Evolutionary conservation across 192 early-diverging fungal genomes (phyloP), one percentile per base, ranked within the genome.

Genomic region (Linnemannia elongata): DNA sequence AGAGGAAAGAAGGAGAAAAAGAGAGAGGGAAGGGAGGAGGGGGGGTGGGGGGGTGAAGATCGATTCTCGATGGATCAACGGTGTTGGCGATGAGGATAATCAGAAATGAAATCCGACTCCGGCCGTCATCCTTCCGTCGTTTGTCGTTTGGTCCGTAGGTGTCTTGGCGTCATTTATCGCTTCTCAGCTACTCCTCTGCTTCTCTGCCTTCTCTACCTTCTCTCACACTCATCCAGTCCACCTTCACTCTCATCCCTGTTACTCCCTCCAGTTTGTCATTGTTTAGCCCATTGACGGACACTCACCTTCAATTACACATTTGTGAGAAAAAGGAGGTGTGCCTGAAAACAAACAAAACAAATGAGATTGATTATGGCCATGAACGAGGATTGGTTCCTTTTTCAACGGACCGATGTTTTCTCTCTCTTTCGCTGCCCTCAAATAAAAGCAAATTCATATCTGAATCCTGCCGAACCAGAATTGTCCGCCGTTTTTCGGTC

Each of bases 381-480:
- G 18, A 22, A 18, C 49, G 5, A 52, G 49, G 49, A 52, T 52
- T 52, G 49, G 49, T 52, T 17, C 49, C 49, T 52, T 52, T 17
- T 52, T 22, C 15, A 22, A 18, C 15, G 5, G 44, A 52, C 18
- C 3, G 18, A 5, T 13, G 44, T 45, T 13, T 13, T 52, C 18
- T 52, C 4, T 52, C 49, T 22, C 17, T 52, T 52, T 52, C 17
- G 55, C 55, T 57, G 55, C 55, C 55, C 15, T n/a, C 24, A n/a
- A 57, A 66, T n/a, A n/a, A 60, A 60, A 52, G 6, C 20, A 22
- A 52, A 52, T 52, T 22, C 60, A 17, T 12, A 66, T 66, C 27
- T 66, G 60, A 66, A 33, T 66, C 60, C 60, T 66, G 60, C 27
- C 60, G 60, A 66, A 66, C 60, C 60, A 66, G 27, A 66, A 15